Conservation (phyloP, 768 basidiomycete species). For the Tremella yokohamensis region DNA sequence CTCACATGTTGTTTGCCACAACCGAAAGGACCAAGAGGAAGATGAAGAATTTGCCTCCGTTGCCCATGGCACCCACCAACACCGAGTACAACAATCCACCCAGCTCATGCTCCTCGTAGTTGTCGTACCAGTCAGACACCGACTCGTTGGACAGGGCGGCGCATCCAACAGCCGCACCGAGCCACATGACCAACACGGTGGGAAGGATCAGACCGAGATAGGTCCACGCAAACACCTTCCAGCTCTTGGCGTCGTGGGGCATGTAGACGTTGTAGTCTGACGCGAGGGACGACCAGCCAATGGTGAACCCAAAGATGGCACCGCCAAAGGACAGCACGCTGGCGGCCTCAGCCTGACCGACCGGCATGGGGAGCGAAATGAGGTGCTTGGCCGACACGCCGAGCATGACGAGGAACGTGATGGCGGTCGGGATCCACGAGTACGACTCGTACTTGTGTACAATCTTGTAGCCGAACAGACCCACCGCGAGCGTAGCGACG, state of each 20-base stretch:
- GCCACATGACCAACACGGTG: slow-evolving; percentile 54
- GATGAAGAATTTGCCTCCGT: slow-evolving; percentile 56
- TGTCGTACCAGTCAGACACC: slow-evolving; percentile 48
- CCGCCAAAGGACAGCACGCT: slow-evolving; percentile 52
- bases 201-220: slow-evolving; percentile 50
- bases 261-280: slow-evolving; percentile 56
- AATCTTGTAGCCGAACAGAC: slow-evolving; percentile 54
- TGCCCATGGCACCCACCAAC: slow-evolving; percentile 51
- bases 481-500: slow-evolving; percentile 52
- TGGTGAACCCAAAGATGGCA: slow-evolving; percentile 48
- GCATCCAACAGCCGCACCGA: slow-evolving; percentile 56
- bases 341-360: slow-evolving; percentile 50
- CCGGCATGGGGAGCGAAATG: slow-evolving; percentile 39
- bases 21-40: slow-evolving; percentile 55
- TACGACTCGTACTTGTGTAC: slow-evolving; percentile 55
- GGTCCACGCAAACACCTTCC: slow-evolving; percentile 54
- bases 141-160: slow-evolving; percentile 47
- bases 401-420: slow-evolving; percentile 42
- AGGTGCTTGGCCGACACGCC: slow-evolving; percentile 48
- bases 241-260: slow-evolving; percentile 49
- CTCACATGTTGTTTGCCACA: slow-evolving; percentile 54
- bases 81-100: slow-evolving; percentile 56
- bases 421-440: slow-evolving; percentile 54
- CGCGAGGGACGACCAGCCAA: slow-evolving; percentile 54
- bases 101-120: slow-evolving; percentile 52